Percentiles rank a stretch among this genome's conserved stretches.
Conservation (phyloP, 75 land plant species). For the Sequoia sempervirens region DNA sequence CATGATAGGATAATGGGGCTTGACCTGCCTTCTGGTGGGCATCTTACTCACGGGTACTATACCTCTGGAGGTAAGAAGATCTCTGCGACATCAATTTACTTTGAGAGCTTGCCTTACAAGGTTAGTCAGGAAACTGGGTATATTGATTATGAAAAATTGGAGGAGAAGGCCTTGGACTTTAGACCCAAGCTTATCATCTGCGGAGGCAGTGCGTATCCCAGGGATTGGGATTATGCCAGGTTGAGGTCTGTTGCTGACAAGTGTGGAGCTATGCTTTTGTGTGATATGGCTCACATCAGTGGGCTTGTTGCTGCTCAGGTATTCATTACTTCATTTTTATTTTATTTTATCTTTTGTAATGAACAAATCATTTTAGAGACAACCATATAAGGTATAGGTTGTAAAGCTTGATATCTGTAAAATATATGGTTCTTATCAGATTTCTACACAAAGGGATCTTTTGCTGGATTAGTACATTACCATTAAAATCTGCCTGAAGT, state of each 20-base stretch:
- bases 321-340: not conserved
- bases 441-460: not conserved
- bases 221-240: slow-evolving; percentile 83
- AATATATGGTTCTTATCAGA: not conserved
- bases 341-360: not conserved
- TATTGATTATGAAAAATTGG: slow-evolving; percentile 71
- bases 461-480: not conserved
- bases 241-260: slow-evolving; percentile 69
- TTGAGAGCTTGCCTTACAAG: slow-evolving; percentile 90
- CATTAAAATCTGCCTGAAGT: not conserved
- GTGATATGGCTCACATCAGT: slow-evolving; percentile 92
- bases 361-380: not conserved
- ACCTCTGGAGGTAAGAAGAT: slow-evolving; percentile 90
- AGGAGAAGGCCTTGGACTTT: slow-evolving; percentile 92
- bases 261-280: slow-evolving; percentile 62
- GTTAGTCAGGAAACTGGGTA: slow-evolving; percentile 61
- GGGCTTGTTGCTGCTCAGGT: slow-evolving; percentile 92
- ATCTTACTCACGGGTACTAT: slow-evolving; percentile 81
- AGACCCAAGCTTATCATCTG: slow-evolving; percentile 81
- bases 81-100: slow-evolving; percentile 86
- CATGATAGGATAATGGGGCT: slow-evolving; percentile 83
- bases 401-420: not conserved
- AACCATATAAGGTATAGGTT: not conserved
- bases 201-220: slow-evolving; percentile 85
- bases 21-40: slow-evolving; percentile 80